Conservation (phyloP, 768 basidiomycete genomes). For the Amylocystis lapponica region DNA sequence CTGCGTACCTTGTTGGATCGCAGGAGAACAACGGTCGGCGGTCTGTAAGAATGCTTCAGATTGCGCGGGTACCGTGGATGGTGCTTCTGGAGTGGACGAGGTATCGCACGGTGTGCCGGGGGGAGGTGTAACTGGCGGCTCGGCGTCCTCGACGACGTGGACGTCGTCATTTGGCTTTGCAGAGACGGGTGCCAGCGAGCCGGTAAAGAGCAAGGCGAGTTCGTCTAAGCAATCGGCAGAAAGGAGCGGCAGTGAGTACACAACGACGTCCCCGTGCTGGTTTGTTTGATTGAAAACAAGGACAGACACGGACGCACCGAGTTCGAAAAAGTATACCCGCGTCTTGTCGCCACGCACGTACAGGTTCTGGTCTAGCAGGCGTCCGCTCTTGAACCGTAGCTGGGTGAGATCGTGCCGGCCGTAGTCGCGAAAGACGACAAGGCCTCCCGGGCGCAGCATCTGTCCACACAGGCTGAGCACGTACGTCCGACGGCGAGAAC, state of each 20-base stretch:
- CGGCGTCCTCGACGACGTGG: conserved; percentile 30
- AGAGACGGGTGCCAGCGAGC: conserved; percentile 35
- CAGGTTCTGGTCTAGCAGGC: conserved; percentile 89
- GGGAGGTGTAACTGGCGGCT: neutral
- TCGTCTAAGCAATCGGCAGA: conserved; percentile 45
- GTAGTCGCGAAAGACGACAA: conserved; percentile 86
- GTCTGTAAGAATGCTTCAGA: neutral
- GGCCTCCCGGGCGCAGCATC: conserved; percentile 89
- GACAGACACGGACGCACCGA: too few relatives aligned
- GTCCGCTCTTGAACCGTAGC: conserved; percentile 81
- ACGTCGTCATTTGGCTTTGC: conserved; percentile 25
- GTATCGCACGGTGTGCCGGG: neutral
- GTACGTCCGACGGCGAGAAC: neutral
- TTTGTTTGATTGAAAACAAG: too few relatives aligned
- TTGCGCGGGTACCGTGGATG: neutral
- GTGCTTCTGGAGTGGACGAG: neutral
- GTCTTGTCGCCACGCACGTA: conserved; percentile 98
- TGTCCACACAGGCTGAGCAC: conserved; percentile 21
- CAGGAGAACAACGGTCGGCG: conserved; percentile 6
- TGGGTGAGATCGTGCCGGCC: conserved; percentile 94
- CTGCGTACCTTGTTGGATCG: neutral
- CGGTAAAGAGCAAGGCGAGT: conserved; percentile 75
- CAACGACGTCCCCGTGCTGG: neutral
- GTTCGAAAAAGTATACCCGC: conserved; percentile 92
- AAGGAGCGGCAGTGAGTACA: neutral